phyloP scores from a whole-genome alignment of 1,284 basidiomycete species.

The Microbotryum intermedium region DNA sequence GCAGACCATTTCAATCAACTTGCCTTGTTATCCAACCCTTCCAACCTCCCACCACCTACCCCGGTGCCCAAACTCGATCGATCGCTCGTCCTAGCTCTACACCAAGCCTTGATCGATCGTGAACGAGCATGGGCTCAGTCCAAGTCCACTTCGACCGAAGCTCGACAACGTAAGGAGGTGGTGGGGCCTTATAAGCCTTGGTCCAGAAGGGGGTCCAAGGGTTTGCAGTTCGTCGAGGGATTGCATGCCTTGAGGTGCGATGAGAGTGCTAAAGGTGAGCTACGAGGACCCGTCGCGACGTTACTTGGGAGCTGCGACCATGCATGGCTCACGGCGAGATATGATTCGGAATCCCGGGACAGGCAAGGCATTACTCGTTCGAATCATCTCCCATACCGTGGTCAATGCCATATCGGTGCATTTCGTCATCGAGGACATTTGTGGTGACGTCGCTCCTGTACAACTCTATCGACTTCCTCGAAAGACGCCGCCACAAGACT shows the following conservation, averaged over 20 bases:
- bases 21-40: background rate
- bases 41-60: background rate
- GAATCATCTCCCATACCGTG: constrained; percentile 1
- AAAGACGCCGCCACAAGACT: background rate
- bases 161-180: constrained; percentile 5
- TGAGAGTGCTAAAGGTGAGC: constrained; percentile 3
- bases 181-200: constrained; percentile 7
- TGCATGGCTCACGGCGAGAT: background rate
- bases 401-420: constrained; percentile 9
- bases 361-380: constrained; percentile 11
- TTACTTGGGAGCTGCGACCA: background rate
- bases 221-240: background rate
- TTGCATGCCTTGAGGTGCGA: background rate
- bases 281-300: background rate
- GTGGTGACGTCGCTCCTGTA: constrained; percentile 2
- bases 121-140: background rate
- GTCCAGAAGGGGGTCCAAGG: background rate
- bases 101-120: background rate
- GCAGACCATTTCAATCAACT: constrained; percentile 5
- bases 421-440: constrained; percentile 16
- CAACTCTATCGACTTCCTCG: constrained; percentile 12
- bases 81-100: background rate
- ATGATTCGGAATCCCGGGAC: background rate
- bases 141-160: background rate
- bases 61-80: constrained; percentile 7